Conservation (phyloP, 2,329 filamentous ascomycete species). For the Neospermospora avenae region DNA sequence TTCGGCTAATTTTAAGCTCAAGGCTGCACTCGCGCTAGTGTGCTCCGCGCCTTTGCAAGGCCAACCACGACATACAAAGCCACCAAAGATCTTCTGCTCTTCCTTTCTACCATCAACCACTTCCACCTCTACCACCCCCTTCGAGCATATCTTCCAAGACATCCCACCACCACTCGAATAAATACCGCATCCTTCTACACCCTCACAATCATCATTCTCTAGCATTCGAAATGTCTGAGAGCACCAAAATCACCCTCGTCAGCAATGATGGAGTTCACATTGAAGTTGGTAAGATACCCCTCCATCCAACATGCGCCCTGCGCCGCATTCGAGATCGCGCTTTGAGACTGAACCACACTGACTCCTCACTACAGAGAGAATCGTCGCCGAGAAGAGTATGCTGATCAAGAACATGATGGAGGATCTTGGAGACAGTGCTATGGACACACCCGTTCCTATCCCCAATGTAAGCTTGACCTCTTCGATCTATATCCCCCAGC, state of each 20-base stretch:
- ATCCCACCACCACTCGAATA: neutral
- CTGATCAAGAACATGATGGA: conserved; percentile 99
- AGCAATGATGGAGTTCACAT: conserved; percentile 49
- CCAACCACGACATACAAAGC: neutral
- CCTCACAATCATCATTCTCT: neutral
- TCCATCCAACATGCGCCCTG: conserved; percentile 11
- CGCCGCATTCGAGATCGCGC: neutral
- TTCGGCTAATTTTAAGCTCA: conserved; percentile 8
- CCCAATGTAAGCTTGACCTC: conserved; percentile 60
- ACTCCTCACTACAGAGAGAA: conserved; percentile 58
- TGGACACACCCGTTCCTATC: conserved; percentile 64
- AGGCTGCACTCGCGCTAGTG: conserved; percentile 1
- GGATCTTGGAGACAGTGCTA: conserved; percentile 69
- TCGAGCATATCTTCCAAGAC: neutral
- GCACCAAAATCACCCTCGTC: conserved; percentile 41
- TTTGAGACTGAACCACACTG: conserved; percentile 7
- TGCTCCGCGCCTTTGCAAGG: neutral
- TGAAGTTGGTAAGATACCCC: conserved; percentile 44
- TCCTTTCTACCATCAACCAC: neutral
- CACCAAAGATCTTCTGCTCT: neutral
- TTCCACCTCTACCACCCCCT: neutral
- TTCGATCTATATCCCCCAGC: neutral
- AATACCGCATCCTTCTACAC: neutral
- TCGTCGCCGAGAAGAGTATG: conserved; percentile 85
- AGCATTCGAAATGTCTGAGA: conserved; percentile 35